A percentile compares a stretch with the other conserved stretches of the same genome.
phyloP scores from a whole-genome alignment of 495 filamentous ascomycete genomes.

The Cercophora scortea region DNA sequence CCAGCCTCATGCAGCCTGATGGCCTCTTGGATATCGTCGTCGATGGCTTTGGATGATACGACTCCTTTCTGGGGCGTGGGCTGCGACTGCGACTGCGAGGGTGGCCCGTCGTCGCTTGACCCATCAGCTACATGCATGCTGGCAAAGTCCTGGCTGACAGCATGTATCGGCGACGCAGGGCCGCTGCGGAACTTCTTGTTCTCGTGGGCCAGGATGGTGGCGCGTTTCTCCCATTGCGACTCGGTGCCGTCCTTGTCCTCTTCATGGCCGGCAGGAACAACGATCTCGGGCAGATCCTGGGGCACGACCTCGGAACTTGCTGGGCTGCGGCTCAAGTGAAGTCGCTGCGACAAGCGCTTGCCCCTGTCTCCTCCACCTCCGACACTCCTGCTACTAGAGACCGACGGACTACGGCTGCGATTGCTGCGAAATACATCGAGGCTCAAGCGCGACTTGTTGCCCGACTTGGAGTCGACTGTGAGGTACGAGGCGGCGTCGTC shows the following conservation, averaged over 20 bases:
- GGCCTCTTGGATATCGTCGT: slow-evolving; percentile 90
- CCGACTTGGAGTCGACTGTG: slow-evolving; percentile 20
- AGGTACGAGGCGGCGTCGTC: slow-evolving; percentile 21
- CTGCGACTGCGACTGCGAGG: background rate
- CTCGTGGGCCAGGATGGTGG: slow-evolving; percentile 69
- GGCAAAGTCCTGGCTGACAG: slow-evolving; percentile 13
- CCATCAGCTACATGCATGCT: slow-evolving; percentile 17
- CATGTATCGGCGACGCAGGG: slow-evolving; percentile 21
- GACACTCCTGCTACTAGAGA: slow-evolving; percentile 33
- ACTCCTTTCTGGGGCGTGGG: slow-evolving; percentile 13
- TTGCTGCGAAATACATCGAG: slow-evolving; percentile 26
- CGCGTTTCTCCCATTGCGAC: slow-evolving; percentile 75
- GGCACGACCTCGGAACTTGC: slow-evolving; percentile 70
- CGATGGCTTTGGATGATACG: slow-evolving; percentile 41
- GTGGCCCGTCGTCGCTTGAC: slow-evolving; percentile 7
- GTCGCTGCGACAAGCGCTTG: slow-evolving; percentile 56
- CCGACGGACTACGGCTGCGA: slow-evolving; percentile 42
- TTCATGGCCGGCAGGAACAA: slow-evolving; percentile 37
- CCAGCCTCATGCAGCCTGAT: slow-evolving; percentile 88
- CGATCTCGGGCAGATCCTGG: slow-evolving; percentile 66
- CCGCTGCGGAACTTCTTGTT: slow-evolving; percentile 47
- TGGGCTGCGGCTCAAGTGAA: slow-evolving; percentile 56
- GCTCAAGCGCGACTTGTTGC: slow-evolving; percentile 15
- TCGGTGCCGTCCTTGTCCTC: slow-evolving; percentile 33
- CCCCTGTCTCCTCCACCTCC: slow-evolving; percentile 17